These are phyloP conservation scores for Lepiota venenata DNA, from an alignment of 768 basidiomycete genomes.

Conservation along the genomic window DNA sequence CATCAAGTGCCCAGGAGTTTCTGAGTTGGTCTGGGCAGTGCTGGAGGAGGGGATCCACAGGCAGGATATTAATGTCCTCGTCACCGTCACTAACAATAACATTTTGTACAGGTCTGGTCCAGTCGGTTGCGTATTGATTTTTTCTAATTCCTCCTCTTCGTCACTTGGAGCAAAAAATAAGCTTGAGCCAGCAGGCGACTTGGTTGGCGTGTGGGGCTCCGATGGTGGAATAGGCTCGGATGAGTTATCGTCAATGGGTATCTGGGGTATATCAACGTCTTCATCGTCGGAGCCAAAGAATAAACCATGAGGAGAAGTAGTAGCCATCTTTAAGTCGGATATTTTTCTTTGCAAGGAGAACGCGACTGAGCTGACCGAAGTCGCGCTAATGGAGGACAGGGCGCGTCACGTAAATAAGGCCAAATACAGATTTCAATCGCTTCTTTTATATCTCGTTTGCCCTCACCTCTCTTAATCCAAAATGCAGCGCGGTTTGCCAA, in stretches of 20 bases:
- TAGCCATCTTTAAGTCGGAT: conserved; percentile 23
- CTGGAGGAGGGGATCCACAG: neutral
- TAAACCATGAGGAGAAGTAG: conserved; percentile 31
- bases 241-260: conserved; percentile 8
- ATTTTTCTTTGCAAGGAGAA: conserved; percentile 16
- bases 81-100: conserved; percentile 23
- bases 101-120: neutral
- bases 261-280: conserved; percentile 17
- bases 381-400: conserved; percentile 23
- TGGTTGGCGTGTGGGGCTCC: conserved; percentile 14
- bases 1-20: conserved; percentile 21
- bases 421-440: conserved; percentile 32
- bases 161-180: conserved; percentile 22
- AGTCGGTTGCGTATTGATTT: conserved; percentile 5
- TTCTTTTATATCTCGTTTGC: conserved; percentile 17
- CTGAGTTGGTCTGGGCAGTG: conserved; percentile 26
- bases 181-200: conserved; percentile 18
- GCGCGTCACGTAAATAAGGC: conserved; percentile 33
- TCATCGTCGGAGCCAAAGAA: conserved; percentile 65
- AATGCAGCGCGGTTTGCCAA: conserved; percentile 85
- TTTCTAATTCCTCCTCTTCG: conserved; percentile 26
- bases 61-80: conserved; percentile 30
- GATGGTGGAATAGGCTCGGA: conserved; percentile 9
- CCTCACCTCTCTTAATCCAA: conserved; percentile 30
- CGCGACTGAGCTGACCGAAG: conserved; percentile 18